Evolutionary conservation across 2,329 filamentous ascomycete genomes (phyloP), one percentile per base, ranked within the genome.

Genomic region (Orbilia brochopaga): DNA sequence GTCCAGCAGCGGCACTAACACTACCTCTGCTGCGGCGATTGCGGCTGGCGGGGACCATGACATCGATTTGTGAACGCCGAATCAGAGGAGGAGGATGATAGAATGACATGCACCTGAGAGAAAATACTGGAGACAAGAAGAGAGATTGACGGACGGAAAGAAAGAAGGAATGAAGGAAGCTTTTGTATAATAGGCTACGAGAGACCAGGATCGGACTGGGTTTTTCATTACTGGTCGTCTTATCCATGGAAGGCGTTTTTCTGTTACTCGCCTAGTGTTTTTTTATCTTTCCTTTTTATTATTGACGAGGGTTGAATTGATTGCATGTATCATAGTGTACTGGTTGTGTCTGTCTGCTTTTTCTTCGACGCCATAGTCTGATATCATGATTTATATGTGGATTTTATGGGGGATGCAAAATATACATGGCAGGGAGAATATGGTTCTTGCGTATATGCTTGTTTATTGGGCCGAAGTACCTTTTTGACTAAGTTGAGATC

Each of bases 121-220:
- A 56, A 30, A 15, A 17, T 21, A 58, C 15, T 44, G n/a, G 30
- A 37, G 27, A 44, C 11, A 17, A 55, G 24, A 61, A 40, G 57
- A 59, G 44, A 61, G 40, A 59, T 8, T 32, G 27, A 32, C 8
- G 27, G 8, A 59, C 48, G 55, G 42, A 44, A 61, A 40, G 57
- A 59, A 44, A 61, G 40, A 59, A 3, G 3, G 27, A 32, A 4
- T 3, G 8, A 59, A 48, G 55, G 42, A 40, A 64, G 57, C 55
- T 61, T 48, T 46, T 69, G 65, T 69, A 69, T 58, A 69, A 69
- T 69, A 69, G 65, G 53, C 32, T 53, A 46, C 27, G 27, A 32
- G 27, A 32, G 27, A 32, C 65, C 61, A 57, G 65, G 51, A 62
- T 62, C 62, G 55, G 64, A 57, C 37, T 69, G 65, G 57, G 65